Base-by-base conservation (phyloP, 1,139 yeast genomes). In the Geotrichum bryndzae region DNA sequence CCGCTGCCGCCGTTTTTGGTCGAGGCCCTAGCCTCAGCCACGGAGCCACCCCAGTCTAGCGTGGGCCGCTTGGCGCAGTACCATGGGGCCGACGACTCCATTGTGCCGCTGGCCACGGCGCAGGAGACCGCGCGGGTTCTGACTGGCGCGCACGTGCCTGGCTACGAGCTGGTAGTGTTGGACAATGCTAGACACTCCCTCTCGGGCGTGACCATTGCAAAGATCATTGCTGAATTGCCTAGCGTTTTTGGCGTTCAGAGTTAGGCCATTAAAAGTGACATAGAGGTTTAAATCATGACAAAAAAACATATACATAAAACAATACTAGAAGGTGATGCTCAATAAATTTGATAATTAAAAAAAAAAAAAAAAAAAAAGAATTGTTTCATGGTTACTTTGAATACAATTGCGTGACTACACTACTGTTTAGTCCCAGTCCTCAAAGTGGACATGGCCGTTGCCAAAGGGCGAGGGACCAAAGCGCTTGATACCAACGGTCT, bases 401-500 rank as follows among this genome's bases (percentile, higher is more conserved):
- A 29, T 22, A 45, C 6, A 6, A 45, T 22, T 45, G 18, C 50
- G 23, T 45, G 18, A 15, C 18, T 22, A 15, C 7, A 48, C 73
- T 70, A 60, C 80, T 80, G 73, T 80, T 81, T 73, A 60, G 29
- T 69, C 61, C 73, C 74, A 73, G 66, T 72, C 74, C 38, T 72
- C 72, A 69, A 73, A 73, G 63, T 68, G 68, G 23, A 60, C 62
- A 22, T 22, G 38, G 60, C 72, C 72, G 31, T 71, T 67, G 41
- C 72, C 74, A 72, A 73, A 73, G 22, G 68, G 75, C 69, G 80
- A 80, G 52, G 70, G 67, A 64, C 81, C 78, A 62, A 80, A 76
- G 77, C 91, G 81, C 66, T 75, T 77, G 59, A 77, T 75, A 33
- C 86, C 87, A 61, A 79, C 80, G 54, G 72, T 72, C 61, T 76